Base-by-base conservation (phyloP, 2,329 filamentous ascomycete genomes). In the Fusarium continuum region DNA sequence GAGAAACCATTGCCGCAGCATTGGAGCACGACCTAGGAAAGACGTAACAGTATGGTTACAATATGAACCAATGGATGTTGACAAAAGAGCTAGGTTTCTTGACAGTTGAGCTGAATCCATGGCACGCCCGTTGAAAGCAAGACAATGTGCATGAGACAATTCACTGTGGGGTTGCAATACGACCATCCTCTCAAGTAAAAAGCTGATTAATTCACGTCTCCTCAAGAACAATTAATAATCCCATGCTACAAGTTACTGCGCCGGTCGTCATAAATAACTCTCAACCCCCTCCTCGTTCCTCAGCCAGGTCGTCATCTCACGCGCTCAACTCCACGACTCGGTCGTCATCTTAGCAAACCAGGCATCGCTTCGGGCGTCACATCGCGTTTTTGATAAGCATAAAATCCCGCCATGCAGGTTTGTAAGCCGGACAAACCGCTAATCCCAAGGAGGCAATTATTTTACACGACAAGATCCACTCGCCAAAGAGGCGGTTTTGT, bases 371-470 rank as follows among this genome's bases (percentile, higher is more conserved):
- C 44, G 43, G 57, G 40, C 56, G 56, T 61, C 61, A 57, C 44
- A 44, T 39, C 13, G 32, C 29, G 41, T 32, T 19, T 25, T 16
- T 20, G 23, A 31, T 16, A 40, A 20, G 16, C 32, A 13, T 10
- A 40, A 25, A 25, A n/a, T n/a, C n/a, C 32, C 32, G 20, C 29
- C 20, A n/a, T 22, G n/a, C 16, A n/a, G 22, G 28, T 64, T 65
- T 62, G 56, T 65, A 43, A 62, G 62, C 56, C 28, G 23, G 19
- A 29, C 23, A 16, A 25, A 16, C 38, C 19, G 19, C 62, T 65
- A 65, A 47, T 17, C 61, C 56, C 11, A 63, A 63, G 10, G 11
- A 19, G 62, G 61, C 35, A 65, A 48, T 43, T 38, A n/a, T 36
- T 48, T 32, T 26, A 34, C 47, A 23, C 16, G 4, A 7, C 20